These are phyloP conservation scores for Tylopilus felleus DNA, from an alignment of 768 basidiomycete genomes.

Conservation along the genomic window DNA sequence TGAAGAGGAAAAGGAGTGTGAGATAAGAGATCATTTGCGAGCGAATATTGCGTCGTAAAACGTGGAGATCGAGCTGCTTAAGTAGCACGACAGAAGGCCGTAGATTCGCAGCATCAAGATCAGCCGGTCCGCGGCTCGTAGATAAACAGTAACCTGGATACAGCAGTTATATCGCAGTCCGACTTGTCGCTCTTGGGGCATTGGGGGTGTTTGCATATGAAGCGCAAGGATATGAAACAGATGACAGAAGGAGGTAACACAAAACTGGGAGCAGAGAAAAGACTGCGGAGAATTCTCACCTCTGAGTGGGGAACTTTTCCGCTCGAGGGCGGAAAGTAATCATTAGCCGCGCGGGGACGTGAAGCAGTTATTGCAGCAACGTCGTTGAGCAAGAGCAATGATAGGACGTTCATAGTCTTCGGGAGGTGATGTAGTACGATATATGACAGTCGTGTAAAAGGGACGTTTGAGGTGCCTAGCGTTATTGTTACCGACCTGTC, in stretches of 20 bases:
- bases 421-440: neutral
- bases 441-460: neutral
- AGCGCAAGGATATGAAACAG: slow-evolving; percentile 1
- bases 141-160: slow-evolving; percentile 1
- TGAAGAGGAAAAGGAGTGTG: slow-evolving; percentile 18
- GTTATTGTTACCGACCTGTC: neutral
- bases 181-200: neutral
- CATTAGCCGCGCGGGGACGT: neutral
- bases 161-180: neutral
- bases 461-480: too few relatives aligned
- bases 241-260: neutral
- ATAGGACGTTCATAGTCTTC: neutral
- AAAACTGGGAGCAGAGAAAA: neutral
- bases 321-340: neutral
- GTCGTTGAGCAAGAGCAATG: neutral
- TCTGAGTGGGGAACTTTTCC: neutral
- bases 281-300: neutral
- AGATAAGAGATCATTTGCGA: slow-evolving; percentile 11
- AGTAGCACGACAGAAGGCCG: neutral
- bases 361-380: neutral
- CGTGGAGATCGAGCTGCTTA: slow-evolving; percentile 3
- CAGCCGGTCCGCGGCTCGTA: neutral
- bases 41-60: neutral
- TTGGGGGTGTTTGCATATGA: neutral
- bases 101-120: neutral